Evolutionary conservation across 345 rosid species (phyloP), one percentile per base, ranked within the genome.

Genomic region (Gossypium arboreum): DNA sequence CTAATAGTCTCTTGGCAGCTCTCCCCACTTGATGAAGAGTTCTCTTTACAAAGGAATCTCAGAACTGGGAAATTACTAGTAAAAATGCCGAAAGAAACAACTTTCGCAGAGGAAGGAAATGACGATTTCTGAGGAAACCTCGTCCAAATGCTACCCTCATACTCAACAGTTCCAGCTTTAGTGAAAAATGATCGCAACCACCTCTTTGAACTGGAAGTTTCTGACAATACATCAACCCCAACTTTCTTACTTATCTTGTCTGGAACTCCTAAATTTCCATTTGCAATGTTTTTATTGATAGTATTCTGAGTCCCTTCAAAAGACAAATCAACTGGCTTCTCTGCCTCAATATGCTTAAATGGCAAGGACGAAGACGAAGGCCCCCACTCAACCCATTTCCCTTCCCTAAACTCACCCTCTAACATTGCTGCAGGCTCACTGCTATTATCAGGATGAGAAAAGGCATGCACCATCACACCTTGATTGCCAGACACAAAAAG

Each of bases 341-440:
- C 73, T 22, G 29, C 73, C 60, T 10, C 74, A 12, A 41, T 20
- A 72, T 71, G 73, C 60, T 72, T 79, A 73, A 76, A 75, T 73
- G 82, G 72, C 27, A 39, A 24, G 52, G 78, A 56, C 18, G 73
- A 76, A 80, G 78, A 56, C 18, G 73, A 76, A 80, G 99, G 97
- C 47, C 97, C 97, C 98, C 99, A 95, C 66, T 91, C 86, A 74
- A 88, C 91, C 99, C 98, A 95, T 76, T 88, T 83, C 77, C 98
- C 99, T 73, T 82, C 79, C 82, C 72, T 81, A 76, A 77, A 76
- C 75, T 87, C 86, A 72, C 80, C 86, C 71, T 84, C 87, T 75
- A 74, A 58, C 27, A 70, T 68, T 65, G 77, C 24, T 58, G 71
- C 75, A 41, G 76, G 59, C 43, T 47, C 84, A 79, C 69, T 72